These are phyloP conservation scores for Eucalyptus shirleyi DNA, from an alignment of 345 rosid species.

Conservation along the genomic window DNA sequence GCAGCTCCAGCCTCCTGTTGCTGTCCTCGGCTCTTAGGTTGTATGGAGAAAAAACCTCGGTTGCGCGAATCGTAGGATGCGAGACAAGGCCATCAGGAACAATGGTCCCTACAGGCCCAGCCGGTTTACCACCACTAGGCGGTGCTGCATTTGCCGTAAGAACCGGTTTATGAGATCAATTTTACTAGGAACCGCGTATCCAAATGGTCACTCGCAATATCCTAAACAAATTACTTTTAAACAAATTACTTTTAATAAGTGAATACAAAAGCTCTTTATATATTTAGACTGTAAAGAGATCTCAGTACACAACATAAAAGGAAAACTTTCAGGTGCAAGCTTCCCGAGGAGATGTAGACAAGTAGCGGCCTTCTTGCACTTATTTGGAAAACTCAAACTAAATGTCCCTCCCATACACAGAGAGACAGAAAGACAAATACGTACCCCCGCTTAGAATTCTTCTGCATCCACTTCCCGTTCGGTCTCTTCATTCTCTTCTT, in stretches of 20 bases:
- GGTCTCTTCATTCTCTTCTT: too few species aligned
- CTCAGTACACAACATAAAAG: neutral
- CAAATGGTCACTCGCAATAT: too few species aligned
- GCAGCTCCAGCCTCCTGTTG: neutral
- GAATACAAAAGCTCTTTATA: neutral
- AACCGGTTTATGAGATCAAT: neutral
- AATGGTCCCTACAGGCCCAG: neutral
- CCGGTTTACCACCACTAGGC: neutral
- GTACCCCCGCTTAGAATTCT: neutral
- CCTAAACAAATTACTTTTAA: neutral
- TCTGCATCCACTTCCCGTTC: too few species aligned
- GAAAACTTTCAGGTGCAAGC: neutral
- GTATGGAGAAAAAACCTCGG: neutral
- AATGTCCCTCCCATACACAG: neutral
- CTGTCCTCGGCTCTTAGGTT: neutral
- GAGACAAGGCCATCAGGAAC: neutral
- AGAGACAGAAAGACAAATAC: neutral
- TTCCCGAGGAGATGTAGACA: neutral
- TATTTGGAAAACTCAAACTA: neutral
- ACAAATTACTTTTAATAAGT: neutral
- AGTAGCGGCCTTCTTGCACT: neutral
- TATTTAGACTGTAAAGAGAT: neutral
- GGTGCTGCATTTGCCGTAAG: neutral
- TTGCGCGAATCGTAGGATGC: neutral
- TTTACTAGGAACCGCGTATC: neutral